Percentiles rank a stretch among this genome's conserved stretches.
Evolutionary conservation across 2,329 filamentous ascomycete genomes (phyloP).

Genomic region (Monilinia polystroma): DNA sequence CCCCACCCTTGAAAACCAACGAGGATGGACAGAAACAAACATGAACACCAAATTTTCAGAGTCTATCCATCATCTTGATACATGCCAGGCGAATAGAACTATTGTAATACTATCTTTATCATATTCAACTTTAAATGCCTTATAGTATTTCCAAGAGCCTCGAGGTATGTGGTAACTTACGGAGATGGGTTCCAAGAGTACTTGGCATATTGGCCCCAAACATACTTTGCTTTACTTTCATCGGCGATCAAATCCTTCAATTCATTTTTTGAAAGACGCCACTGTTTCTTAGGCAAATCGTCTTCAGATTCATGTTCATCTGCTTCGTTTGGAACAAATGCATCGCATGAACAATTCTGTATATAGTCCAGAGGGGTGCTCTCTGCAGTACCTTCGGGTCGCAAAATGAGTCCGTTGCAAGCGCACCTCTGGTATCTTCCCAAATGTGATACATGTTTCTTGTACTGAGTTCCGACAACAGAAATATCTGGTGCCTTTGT

Average conservation of each 20-base stretch:
- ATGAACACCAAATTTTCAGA: not conserved
- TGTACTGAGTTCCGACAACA: not conserved
- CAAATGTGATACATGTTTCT: not conserved
- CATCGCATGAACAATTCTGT: not conserved
- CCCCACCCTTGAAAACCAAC: too few relatives aligned
- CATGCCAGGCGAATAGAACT: not conserved
- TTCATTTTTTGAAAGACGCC: not conserved
- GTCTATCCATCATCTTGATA: not conserved
- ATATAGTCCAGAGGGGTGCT: not conserved
- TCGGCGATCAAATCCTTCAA: not conserved
- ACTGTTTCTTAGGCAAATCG: slow-evolving; percentile 4
- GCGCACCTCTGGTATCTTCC: not conserved
- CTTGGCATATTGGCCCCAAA: not conserved
- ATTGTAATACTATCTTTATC: not conserved
- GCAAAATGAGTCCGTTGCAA: not conserved
- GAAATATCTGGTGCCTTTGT: not conserved
- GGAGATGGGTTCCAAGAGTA: not conserved
- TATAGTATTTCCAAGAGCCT: not conserved
- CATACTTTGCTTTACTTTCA: not conserved
- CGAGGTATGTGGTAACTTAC: not conserved
- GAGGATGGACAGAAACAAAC: too few relatives aligned
- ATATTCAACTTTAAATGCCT: not conserved
- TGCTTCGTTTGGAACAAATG: not conserved
- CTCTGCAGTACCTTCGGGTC: not conserved
- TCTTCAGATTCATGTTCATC: not conserved